phyloP scores from a whole-genome alignment of 108 stramenopile genomes.

The Bacterosira constricta region DNA sequence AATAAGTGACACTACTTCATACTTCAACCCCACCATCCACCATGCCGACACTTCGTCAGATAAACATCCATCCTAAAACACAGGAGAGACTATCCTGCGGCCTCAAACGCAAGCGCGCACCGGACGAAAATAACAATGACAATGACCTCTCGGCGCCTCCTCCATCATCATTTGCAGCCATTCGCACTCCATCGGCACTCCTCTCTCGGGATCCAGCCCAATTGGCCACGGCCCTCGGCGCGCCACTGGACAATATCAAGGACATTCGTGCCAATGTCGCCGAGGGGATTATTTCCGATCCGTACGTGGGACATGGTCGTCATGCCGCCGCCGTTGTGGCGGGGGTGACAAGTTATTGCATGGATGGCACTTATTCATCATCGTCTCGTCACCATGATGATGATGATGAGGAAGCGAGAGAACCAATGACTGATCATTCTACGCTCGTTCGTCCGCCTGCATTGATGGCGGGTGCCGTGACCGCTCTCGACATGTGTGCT shows the following conservation, averaged over 20 bases:
- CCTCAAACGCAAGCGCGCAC: slow-evolving; percentile 5
- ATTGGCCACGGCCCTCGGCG: slow-evolving; percentile 7
- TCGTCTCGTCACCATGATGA: background rate
- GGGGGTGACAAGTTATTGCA: slow-evolving; percentile 12
- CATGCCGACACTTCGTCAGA: slow-evolving; percentile 35
- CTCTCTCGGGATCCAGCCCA: slow-evolving; percentile 40
- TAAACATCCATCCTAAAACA: slow-evolving; percentile 11
- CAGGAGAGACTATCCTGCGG: slow-evolving; percentile 15
- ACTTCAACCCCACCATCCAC: background rate
- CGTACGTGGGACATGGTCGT: slow-evolving; percentile 19
- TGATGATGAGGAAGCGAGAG: background rate
- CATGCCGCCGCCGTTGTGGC: slow-evolving; percentile 5
- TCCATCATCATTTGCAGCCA: slow-evolving; percentile 16
- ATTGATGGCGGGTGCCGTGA: slow-evolving; percentile 26
- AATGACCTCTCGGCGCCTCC: background rate
- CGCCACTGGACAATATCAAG: slow-evolving; percentile 7
- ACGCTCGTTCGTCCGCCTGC: slow-evolving; percentile 4
- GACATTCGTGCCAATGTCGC: slow-evolving; percentile 28
- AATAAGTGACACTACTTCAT: too few relatives aligned
- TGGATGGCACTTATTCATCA: background rate
- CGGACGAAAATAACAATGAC: background rate
- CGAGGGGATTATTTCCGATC: slow-evolving; percentile 18
- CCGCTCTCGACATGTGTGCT: slow-evolving; percentile 37
- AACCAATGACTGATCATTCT: background rate
- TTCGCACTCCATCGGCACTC: slow-evolving; percentile 47